A percentile compares a stretch with the other conserved stretches of the same genome.
Conservation (phyloP, 1,139 yeast species). For the Candida smagusa region DNA sequence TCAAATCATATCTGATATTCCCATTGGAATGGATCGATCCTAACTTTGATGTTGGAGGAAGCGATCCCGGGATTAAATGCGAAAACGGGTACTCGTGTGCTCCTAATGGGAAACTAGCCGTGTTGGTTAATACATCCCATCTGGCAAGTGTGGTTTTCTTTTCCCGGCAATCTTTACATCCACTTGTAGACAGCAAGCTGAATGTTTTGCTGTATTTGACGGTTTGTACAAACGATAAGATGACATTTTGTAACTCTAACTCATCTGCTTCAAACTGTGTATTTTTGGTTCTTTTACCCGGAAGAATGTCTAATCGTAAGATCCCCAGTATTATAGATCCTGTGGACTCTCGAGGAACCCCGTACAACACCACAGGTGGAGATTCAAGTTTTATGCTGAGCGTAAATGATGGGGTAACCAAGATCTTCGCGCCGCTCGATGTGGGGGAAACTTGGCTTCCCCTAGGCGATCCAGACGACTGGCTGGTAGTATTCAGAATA, state of each 20-base stretch:
- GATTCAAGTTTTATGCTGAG: conserved; percentile 72
- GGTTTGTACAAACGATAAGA: conserved; percentile 67
- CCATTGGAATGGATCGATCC: conserved; percentile 50
- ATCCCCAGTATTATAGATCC: conserved; percentile 87
- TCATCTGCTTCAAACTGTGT: conserved; percentile 16
- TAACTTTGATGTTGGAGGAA: conserved; percentile 74
- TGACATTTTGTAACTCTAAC: conserved; percentile 51
- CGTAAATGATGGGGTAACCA: conserved; percentile 21
- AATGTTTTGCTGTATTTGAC: conserved; percentile 66
- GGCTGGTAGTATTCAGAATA: too few relatives aligned
- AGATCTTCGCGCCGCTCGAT: too few relatives aligned
- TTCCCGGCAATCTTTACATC: conserved; percentile 57
- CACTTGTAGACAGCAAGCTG: conserved; percentile 45
- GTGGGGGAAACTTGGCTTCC: too few relatives aligned
- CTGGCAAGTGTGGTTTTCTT: conserved; percentile 64
- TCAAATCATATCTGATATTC: conserved; percentile 66
- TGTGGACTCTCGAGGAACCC: conserved; percentile 70
- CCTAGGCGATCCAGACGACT: too few relatives aligned
- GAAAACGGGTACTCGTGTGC: conserved; percentile 90
- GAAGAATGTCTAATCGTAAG: conserved; percentile 28
- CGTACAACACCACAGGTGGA: conserved; percentile 87
- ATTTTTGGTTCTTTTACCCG: conserved; percentile 2
- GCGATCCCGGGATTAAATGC: conserved; percentile 84
- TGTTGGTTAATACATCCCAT: conserved; percentile 77
- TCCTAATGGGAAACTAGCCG: conserved; percentile 57